Evolutionary conservation across 148 eudicot genomes (phyloP), one percentile per base, ranked within the genome.

Genomic region (Persicaria tinctoria): DNA sequence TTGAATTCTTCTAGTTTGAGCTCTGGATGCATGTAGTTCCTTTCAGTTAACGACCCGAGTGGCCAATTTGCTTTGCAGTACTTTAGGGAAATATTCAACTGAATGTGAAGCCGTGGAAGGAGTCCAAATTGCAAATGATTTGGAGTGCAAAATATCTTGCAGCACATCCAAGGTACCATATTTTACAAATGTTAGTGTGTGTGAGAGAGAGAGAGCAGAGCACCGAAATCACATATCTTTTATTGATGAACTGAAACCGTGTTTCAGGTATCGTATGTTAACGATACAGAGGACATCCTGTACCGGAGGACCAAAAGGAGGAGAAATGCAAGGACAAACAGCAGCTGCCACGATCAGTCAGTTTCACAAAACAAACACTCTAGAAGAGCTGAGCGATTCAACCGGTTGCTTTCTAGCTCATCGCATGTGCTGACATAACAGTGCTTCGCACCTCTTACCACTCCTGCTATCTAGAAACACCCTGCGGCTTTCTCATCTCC

Each of bases 131-230:
- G 84, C 83, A 69, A 92, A 94, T 77, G 96, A 93, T 41, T 83
- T 94, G 89, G 97, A 94, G 76, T 90, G 96, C 85, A 91, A 94
- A 84, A 84, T 90, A 84, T 76, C 96, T 75, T 88, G 97, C 79
- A 82, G 73, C 80, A 80, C 97, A 62, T 94, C 96, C 17, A 94
- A 94, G 98, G 98, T 94, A 83, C 27, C 6, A 23, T 8, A n/a
- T 1, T 60, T 11, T 44, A 73, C 0, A 0, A 44, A 62, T 10
- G 57, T 9, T 46, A 46, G n/a, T n/a, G n/a, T n/a, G n/a, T n/a
- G 20, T 56, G 13, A 32, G 20, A 12, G 56, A 5, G 4, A 4
- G 41, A 32, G 1, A 32, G 41, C 41, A 32, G 2, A 32, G 3
- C 41, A 32, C 41, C 41, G 41, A 32, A 32, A 32, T 32, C 41